A percentile compares a stretch with the other conserved stretches of the same genome.
phyloP scores from a whole-genome alignment of 129 eudicot species.

The Helichrysum umbraculigerum region DNA sequence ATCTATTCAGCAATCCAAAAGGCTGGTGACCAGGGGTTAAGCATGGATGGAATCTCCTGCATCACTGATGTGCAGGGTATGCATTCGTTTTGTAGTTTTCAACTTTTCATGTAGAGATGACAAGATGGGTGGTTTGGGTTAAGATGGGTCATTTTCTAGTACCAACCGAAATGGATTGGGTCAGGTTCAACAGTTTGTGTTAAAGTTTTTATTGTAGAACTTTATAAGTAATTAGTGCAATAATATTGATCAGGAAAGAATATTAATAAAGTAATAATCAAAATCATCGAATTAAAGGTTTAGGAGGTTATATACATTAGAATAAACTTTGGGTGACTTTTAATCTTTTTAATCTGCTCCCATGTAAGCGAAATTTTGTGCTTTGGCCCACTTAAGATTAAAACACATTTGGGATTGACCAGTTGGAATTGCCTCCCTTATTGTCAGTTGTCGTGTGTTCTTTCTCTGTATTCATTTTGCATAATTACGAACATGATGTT shows the following conservation, averaged over 20 bases:
- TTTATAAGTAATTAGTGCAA: background rate
- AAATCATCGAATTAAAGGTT: no score
- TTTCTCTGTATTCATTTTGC: background rate
- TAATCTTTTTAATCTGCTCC: no score
- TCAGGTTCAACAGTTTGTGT: background rate
- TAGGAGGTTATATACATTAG: no score
- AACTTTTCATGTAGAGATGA: background rate
- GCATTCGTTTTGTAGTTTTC: background rate
- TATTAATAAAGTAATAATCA: background rate
- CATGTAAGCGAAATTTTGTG: background rate
- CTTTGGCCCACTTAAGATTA: background rate
- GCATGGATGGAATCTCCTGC: constrained; percentile 57
- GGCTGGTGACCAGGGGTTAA: constrained; percentile 94
- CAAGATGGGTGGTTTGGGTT: background rate
- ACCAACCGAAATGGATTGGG: background rate
- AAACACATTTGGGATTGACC: background rate
- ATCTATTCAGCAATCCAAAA: constrained; percentile 69
- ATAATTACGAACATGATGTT: constrained; percentile 5
- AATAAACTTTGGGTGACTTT: no score
- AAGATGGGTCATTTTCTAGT: background rate
- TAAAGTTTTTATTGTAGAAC: background rate
- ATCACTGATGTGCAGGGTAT: constrained; percentile 47
- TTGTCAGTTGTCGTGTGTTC: background rate
- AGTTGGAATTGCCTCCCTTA: background rate
- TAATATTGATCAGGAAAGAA: background rate